Percentiles rank a stretch among this genome's conserved stretches.
Conservation (phyloP, 148 eudicot species). For the Chenopodium formosanum region DNA sequence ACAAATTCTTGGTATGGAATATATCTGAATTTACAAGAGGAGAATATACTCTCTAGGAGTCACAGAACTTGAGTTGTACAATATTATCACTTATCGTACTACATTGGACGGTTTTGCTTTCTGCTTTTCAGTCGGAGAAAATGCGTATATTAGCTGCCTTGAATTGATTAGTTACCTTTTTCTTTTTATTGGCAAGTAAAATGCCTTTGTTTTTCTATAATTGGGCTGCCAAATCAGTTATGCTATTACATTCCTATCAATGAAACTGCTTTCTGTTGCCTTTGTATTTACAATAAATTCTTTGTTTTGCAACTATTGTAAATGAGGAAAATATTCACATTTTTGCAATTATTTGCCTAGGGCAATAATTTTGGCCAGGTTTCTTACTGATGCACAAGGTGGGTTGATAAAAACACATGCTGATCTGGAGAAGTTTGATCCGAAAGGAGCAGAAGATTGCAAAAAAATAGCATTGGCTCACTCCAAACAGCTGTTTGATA, state of each 20-base stretch:
- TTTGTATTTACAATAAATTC: no score
- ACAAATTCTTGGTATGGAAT: no score
- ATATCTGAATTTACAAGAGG: background rate
- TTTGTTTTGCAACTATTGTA: background rate
- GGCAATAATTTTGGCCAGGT: slow-evolving; percentile 31
- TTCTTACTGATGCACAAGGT: slow-evolving; percentile 26
- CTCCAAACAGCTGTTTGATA: slow-evolving; percentile 34
- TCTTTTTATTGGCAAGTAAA: no score
- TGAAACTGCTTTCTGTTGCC: background rate
- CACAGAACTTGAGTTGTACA: background rate
- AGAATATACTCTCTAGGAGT: background rate
- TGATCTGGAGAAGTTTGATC: slow-evolving; percentile 30
- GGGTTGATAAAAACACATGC: slow-evolving; percentile 29
- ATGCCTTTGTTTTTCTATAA: background rate
- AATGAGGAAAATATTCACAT: background rate
- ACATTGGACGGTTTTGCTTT: background rate
- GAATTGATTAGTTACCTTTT: no score
- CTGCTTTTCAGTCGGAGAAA: background rate
- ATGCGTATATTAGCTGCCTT: background rate
- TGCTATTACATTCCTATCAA: background rate
- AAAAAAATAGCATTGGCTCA: slow-evolving; percentile 25
- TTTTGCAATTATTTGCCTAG: slow-evolving; percentile 20
- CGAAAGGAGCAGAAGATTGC: slow-evolving; percentile 28
- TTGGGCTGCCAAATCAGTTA: background rate
- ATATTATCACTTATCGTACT: background rate